Base-by-base conservation (phyloP, 495 filamentous ascomycete species). In the Hypoxylon trugodes region DNA sequence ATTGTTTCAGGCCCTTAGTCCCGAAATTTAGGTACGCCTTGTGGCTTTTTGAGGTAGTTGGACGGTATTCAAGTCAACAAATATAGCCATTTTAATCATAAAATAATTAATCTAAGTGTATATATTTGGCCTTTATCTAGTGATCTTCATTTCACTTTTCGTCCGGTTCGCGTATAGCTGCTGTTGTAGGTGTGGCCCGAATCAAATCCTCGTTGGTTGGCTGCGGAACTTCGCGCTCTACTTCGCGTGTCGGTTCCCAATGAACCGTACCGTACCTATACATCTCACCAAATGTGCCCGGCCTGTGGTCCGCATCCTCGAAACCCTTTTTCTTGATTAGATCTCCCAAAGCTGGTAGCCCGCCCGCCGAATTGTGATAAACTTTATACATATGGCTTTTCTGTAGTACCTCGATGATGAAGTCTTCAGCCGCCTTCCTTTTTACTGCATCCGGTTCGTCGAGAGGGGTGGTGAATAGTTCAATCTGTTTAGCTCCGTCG, bases 271-370 rank as follows among this genome's bases (percentile, higher is more conserved):
- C 75, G 35, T 73, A 75, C 9, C 72, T 43, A 15, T 77, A 69
- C 43, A 77, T 59, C 59, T 70, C 72, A 0, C 73, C 74, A 63
- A 73, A 79, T 0, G 76, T 78, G 2, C 74, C 77, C 1, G 64
- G 59, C 30, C 63, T 55, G 15, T 65, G 62, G 22, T 74, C 69
- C 38, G 54, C 68, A 13, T 71, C 69, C 43, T 55, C 25, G 43
- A 73, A 66, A 12, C 70, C 70, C 13, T 66, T 33, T 35, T 25
- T 45, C 55, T 76, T 71, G 41, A 71, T 66, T 1, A 76, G 32
- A 16, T 63, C 58, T 3, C 74, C 73, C 7, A 74, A 41, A n/a
- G 58, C 53, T 4, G 63, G 67, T 22, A 46, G 26, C 3, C 58
- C 61, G 21, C 63, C 59, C 0, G 62, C 59, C 24, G 63, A 69